These are phyloP conservation scores for Ustilago hordei DNA, from an alignment of 1,284 basidiomycete species.

Conservation along the genomic window DNA sequence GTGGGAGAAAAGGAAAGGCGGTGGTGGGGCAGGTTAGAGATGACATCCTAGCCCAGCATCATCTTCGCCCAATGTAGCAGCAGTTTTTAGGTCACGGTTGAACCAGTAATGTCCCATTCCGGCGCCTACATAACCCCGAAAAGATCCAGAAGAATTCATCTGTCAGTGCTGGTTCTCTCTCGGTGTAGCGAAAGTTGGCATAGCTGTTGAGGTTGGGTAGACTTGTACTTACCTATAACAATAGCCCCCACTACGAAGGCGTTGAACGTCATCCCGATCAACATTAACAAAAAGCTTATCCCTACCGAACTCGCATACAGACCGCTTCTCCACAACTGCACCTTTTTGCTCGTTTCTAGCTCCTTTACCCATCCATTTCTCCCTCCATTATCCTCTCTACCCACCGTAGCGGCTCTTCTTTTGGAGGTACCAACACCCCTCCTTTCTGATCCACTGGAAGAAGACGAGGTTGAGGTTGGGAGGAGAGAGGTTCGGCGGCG, in stretches of 20 bases:
- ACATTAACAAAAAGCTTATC: conserved; percentile 57
- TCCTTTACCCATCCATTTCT: conserved; percentile 15
- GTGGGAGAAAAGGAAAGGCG: too few relatives aligned
- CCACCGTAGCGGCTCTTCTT: background rate
- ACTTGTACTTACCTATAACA: conserved; percentile 40
- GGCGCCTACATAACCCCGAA: conserved; percentile 17
- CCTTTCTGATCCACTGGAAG: background rate
- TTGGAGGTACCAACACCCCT: conserved; percentile 10
- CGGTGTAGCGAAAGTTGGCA: too few relatives aligned
- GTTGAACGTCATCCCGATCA: conserved; percentile 64
- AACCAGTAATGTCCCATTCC: conserved; percentile 48
- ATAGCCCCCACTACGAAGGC: conserved; percentile 52
- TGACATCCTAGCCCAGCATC: background rate
- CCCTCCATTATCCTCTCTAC: too few relatives aligned
- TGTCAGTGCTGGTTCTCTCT: too few relatives aligned
- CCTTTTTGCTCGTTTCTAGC: conserved; percentile 7
- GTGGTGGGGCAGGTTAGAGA: background rate
- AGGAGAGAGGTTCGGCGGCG: conserved; percentile 22
- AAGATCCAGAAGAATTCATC: too few relatives aligned
- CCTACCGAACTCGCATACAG: conserved; percentile 47
- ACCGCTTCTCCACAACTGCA: conserved; percentile 23
- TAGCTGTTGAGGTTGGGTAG: background rate
- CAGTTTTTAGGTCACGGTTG: conserved; percentile 18
- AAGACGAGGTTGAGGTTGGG: conserved; percentile 6
- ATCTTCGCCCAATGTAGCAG: background rate